Evolutionary conservation across 2,329 filamentous ascomycete species (phyloP).

Genomic region (Trichoderma aggressivum): DNA sequence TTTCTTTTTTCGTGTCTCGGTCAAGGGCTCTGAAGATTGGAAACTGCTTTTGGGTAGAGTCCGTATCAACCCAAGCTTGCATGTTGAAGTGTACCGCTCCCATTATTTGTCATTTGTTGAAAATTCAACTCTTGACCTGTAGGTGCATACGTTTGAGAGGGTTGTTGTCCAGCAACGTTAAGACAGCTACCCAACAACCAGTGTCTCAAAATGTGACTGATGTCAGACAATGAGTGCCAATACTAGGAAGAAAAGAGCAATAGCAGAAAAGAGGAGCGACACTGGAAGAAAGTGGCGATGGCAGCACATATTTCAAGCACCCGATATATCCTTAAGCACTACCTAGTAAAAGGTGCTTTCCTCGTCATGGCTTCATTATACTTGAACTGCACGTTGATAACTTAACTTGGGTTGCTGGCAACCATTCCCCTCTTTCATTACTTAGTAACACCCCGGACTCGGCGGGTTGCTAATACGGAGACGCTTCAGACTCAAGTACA

Average conservation of each 20-base stretch:
- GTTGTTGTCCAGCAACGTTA: too few species aligned
- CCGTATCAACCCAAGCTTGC: background rate
- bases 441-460: background rate
- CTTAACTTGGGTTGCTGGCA: background rate
- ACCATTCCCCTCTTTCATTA: background rate
- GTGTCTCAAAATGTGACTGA: too few species aligned
- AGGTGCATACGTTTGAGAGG: background rate
- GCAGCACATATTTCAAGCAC: too few species aligned
- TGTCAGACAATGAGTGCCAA: too few species aligned
- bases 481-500: background rate
- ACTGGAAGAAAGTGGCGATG: too few species aligned
- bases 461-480: background rate
- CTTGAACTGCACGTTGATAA: background rate
- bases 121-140: background rate
- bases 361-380: too few species aligned
- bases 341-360: too few species aligned
- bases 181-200: too few species aligned
- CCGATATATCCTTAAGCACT: too few species aligned
- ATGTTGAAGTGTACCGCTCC: background rate
- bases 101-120: background rate
- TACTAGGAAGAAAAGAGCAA: too few species aligned
- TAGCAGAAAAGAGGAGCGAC: too few species aligned
- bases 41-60: background rate
- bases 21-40: background rate
- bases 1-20: background rate